Conservation (phyloP, 176 grass and related monocot species). For the Ensete glaucum region DNA sequence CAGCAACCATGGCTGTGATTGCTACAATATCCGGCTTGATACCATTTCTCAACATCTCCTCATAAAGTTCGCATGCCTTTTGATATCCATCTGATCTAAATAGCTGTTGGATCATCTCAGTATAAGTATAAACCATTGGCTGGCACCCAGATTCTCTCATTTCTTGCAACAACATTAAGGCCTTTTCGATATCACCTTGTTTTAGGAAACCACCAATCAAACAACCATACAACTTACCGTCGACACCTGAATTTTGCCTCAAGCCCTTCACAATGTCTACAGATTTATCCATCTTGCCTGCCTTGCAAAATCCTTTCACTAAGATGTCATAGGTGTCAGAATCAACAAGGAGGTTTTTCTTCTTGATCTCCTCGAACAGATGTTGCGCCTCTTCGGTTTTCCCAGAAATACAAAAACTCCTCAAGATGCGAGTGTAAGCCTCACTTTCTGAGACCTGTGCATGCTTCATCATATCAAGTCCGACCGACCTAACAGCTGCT, state of each 20-base stretch:
- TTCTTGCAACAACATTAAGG: conserved; percentile 35
- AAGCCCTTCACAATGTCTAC: conserved; percentile 34
- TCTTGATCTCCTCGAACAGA: conserved; percentile 53
- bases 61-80: conserved; percentile 51
- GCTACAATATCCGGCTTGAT: conserved; percentile 55
- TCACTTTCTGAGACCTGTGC: conserved; percentile 38
- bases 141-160: conserved; percentile 48
- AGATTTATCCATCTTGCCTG: conserved; percentile 49
- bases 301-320: conserved; percentile 54
- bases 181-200: conserved; percentile 40
- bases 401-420: conserved; percentile 43
- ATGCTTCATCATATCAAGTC: conserved; percentile 56
- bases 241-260: conserved; percentile 29
- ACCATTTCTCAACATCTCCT: conserved; percentile 47
- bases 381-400: conserved; percentile 53
- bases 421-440: conserved; percentile 44
- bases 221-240: conserved; percentile 26
- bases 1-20: conserved; percentile 46
- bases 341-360: conserved; percentile 36
- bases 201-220: conserved; percentile 64
- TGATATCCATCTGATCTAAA: conserved; percentile 42
- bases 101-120: conserved; percentile 64
- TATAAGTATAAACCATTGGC: conserved; percentile 57
- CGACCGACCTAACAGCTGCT: conserved; percentile 37
- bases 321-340: conserved; percentile 33